These are phyloP conservation scores for Colletotrichum salicis DNA, from an alignment of 2,329 filamentous ascomycete genomes.

Conservation along the genomic window DNA sequence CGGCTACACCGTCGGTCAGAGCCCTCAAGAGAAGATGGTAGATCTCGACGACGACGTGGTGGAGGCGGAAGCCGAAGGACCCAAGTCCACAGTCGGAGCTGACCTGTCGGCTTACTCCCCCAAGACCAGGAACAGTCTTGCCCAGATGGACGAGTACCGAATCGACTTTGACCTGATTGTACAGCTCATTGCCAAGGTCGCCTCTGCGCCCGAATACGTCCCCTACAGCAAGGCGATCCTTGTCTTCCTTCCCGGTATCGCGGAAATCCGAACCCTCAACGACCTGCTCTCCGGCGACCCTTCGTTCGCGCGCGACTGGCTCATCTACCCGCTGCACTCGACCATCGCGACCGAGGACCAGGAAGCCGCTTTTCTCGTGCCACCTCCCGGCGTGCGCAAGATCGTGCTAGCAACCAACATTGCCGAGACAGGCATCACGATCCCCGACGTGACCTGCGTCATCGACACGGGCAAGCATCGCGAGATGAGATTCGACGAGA, in stretches of 20 bases:
- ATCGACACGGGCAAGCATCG: constrained; percentile 97
- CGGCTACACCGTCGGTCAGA: constrained; percentile 69
- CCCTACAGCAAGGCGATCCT: constrained; percentile 89
- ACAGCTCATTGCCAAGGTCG: constrained; percentile 80
- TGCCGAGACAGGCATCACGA: constrained; percentile 97
- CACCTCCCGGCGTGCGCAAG: constrained; percentile 84
- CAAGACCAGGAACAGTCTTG: constrained; percentile 78
- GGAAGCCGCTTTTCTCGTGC: constrained; percentile 89
- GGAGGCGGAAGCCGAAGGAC: constrained; percentile 58
- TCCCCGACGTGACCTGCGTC: constrained; percentile 96
- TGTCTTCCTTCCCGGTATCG: constrained; percentile 95
- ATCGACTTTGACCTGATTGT: constrained; percentile 91
- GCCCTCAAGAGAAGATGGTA: constrained; percentile 62
- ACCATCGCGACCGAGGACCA: constrained; percentile 97
- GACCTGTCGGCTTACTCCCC: constrained; percentile 79
- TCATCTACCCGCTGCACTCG: constrained; percentile 90
- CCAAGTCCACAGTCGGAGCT: constrained; percentile 60
- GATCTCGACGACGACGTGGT: constrained; percentile 71
- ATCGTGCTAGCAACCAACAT: constrained; percentile 98
- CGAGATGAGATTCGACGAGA: constrained; percentile 96
- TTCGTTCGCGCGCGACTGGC: constrained; percentile 80
- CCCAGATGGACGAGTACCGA: constrained; percentile 87
- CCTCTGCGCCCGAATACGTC: constrained; percentile 71
- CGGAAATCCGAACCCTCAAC: constrained; percentile 89
- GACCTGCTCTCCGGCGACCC: constrained; percentile 84